Base-by-base conservation (phyloP, 2,329 filamentous ascomycete genomes). In the Fusarium sp. region DNA sequence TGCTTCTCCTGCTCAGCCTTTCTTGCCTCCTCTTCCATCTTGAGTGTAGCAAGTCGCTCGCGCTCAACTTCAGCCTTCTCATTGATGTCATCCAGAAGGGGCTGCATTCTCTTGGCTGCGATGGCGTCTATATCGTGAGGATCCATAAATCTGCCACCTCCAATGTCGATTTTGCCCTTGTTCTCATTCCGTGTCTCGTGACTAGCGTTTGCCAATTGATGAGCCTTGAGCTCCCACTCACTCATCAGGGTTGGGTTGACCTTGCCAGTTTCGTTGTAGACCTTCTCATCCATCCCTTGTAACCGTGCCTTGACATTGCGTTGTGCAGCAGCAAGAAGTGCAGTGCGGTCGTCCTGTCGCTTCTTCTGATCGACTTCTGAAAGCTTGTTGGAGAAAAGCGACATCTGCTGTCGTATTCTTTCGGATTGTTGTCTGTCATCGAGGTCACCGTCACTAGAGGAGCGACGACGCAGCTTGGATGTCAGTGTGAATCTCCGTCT, bases 271-370 rank as follows among this genome's bases (percentile, higher is more conserved):
- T 95, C 88, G 17, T 88, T 86, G 72, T 91, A 93, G 15, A 97
- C 88, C 75, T 90, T 91, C 78, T 95, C 90, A 66, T 98, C 95
- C 85, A 98, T 94, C 42, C 87, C 88, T 67, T 92, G 89, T 72
- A 98, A 87, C 44, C 89, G 89, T 23, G 90, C 90, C 71, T 91
- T 90, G n/a, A 98, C 95, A 73, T 97, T 97, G 46, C 92, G 90
- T 77, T 95, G 92, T 3, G 95, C 95, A 6, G 90, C 90, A 13
- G 92, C 92, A 70, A 97, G 84, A 2, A 98, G 83, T 3, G 88
- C 85, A 59, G 92, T 91, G 15, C 93, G 91, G 74, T 97, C 95
- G 45, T 88, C 86, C 64, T 91, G 86, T 44, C 92, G 88, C 81
- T 95, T 95, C 76, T 91, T 89, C 59, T 87, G 86, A 74, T 96